Conservation (phyloP, 106 monocot species). For the Posidonia australis region DNA sequence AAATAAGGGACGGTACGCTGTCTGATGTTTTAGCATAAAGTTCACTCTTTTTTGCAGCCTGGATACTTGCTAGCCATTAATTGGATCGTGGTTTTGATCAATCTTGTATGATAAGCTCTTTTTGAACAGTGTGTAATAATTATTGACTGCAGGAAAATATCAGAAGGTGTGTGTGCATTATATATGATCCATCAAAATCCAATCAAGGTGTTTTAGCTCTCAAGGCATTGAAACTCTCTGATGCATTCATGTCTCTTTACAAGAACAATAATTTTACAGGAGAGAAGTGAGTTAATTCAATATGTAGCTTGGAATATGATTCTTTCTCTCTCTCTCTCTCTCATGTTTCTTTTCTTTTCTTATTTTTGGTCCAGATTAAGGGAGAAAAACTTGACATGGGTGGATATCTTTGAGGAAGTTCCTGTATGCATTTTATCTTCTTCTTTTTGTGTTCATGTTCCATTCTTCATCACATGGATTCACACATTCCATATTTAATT, state of each 20-base stretch:
- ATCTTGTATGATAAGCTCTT: too few species aligned
- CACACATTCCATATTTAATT: background rate
- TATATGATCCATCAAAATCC: slow-evolving; percentile 69
- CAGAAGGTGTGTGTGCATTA: slow-evolving; percentile 86
- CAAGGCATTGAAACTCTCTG: slow-evolving; percentile 25
- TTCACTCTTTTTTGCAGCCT: too few species aligned
- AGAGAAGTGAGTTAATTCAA: slow-evolving; percentile 48
- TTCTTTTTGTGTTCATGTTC: background rate
- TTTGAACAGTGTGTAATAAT: background rate
- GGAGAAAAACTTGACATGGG: slow-evolving; percentile 91
- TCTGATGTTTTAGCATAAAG: too few species aligned
- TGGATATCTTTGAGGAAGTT: slow-evolving; percentile 97
- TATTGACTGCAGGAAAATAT: slow-evolving; percentile 69
- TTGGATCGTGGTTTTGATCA: too few species aligned
- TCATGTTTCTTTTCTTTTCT: background rate
- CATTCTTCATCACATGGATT: background rate
- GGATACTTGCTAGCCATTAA: too few species aligned
- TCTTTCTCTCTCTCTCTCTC: background rate
- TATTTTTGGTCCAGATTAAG: slow-evolving; percentile 47
- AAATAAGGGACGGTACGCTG: too few species aligned
- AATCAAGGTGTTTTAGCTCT: slow-evolving; percentile 27
- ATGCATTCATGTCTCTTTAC: slow-evolving; percentile 29
- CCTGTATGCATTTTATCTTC: slow-evolving; percentile 40
- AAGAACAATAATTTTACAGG: slow-evolving; percentile 49
- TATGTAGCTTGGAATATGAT: background rate